Base-by-base conservation (phyloP, 1,284 basidiomycete genomes). In the Cryptococcus sp. region DNA sequence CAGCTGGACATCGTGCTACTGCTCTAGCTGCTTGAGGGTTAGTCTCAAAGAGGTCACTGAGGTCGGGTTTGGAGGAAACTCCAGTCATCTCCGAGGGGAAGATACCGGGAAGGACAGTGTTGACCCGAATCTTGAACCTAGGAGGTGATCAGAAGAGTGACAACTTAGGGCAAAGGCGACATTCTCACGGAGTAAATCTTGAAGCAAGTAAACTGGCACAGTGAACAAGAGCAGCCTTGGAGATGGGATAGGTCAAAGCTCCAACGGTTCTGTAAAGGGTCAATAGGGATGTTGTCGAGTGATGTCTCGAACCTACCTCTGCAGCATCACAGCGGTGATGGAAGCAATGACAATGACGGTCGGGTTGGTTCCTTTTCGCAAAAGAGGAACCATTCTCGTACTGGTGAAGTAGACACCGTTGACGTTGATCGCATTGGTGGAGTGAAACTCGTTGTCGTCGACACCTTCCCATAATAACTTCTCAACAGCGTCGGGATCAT, bases 321-420 rank as follows among this genome's bases (percentile, higher is more conserved):
- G 71, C 41, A 68, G 64, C n/a, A 67, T 65, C 31, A 68, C 58
- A 14, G 64, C 72, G 2, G 70, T 73, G 44, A 76, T 69, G 11
- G 70, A 72, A 2, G 71, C 67, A 43, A 76, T 74, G 49, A 72
- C 66, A 48, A 72, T 56, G n/a, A 76, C 73, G 6, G 59, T 66
- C 5, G 64, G 64, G 36, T 63, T 59, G 13, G 62, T 55, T 5
- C 68, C 67, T 61, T 73, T 72, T 50, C 61, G 49, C 2, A 76
- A 62, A 4, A 72, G 65, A 0, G 74, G 73, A 14, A 72, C 58
- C 32, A 73, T 63, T 0, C 65, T 66, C 8, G 68, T 64, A 23
- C 72, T 76, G 14, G 68, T 64, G 50, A 73, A 76, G 63, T 74
- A 74, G 33, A 67, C 64, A 37, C 71, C 69, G 44, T 65, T 68